Percentiles rank a stretch among this genome's conserved stretches.
phyloP scores from a whole-genome alignment of 2,329 filamentous ascomycete species.

The Cercospora janseana region DNA sequence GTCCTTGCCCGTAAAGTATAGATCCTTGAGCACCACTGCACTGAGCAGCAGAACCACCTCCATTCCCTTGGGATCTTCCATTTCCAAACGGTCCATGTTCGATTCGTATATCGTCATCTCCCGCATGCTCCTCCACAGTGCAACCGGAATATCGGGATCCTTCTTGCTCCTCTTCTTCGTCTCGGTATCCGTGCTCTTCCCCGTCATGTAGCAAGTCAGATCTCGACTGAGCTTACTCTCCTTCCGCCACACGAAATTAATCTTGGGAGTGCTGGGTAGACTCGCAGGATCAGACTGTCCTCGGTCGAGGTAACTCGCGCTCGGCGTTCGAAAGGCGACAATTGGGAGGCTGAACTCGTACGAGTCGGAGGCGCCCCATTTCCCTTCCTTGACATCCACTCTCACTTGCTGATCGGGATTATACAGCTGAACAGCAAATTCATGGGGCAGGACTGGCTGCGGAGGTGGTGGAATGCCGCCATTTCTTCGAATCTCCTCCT shows the following conservation, averaged over 20 bases:
- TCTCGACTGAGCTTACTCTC: slow-evolving; percentile 84
- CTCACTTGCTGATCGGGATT: slow-evolving; percentile 82
- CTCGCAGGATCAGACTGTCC: slow-evolving; percentile 61
- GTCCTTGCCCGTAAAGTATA: slow-evolving; percentile 53
- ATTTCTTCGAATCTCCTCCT: slow-evolving; percentile 72
- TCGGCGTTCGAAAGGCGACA: slow-evolving; percentile 77
- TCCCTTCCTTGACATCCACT: slow-evolving; percentile 68
- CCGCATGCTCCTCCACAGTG: slow-evolving; percentile 72
- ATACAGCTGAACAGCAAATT: slow-evolving; percentile 85
- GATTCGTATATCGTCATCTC: slow-evolving; percentile 91
- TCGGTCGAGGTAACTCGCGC: slow-evolving; percentile 72
- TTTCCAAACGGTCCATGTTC: slow-evolving; percentile 83
- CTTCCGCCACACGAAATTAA: slow-evolving; percentile 84
- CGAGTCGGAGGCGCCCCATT: slow-evolving; percentile 74
- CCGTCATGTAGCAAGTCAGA: slow-evolving; percentile 82
- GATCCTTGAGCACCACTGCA: slow-evolving; percentile 60
- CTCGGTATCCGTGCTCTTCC: slow-evolving; percentile 66
- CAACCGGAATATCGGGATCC: slow-evolving; percentile 94
- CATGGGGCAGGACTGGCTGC: slow-evolving; percentile 70
- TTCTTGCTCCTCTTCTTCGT: slow-evolving; percentile 61
- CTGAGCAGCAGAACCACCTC: slow-evolving; percentile 72
- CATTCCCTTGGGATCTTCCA: slow-evolving; percentile 90
- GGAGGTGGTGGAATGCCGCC: slow-evolving; percentile 64
- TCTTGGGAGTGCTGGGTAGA: slow-evolving; percentile 60
- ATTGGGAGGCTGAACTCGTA: slow-evolving; percentile 95